phyloP scores from a whole-genome alignment of 352 stramenopile genomes.

The Pythium aphanidermatum region DNA sequence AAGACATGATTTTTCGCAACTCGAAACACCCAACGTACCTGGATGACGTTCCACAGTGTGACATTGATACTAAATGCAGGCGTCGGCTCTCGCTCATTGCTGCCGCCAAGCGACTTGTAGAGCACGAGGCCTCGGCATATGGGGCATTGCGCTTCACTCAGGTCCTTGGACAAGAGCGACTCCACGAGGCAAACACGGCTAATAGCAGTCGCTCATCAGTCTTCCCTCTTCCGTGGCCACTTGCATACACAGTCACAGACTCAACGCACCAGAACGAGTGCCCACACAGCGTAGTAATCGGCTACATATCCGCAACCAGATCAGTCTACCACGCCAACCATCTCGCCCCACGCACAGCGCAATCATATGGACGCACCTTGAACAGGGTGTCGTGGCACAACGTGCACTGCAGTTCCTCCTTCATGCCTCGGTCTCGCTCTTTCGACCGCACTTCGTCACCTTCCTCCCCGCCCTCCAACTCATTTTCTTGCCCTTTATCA shows the following conservation, averaged over 20 bases:
- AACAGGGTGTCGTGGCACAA: constrained; percentile 24
- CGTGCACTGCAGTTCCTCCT: constrained; percentile 24
- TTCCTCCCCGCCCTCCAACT: too few species aligned
- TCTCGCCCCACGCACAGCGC: not conserved
- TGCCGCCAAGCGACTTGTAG: not conserved
- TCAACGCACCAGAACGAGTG: constrained; percentile 20
- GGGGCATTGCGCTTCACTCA: constrained; percentile 20
- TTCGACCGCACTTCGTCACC: constrained; percentile 11
- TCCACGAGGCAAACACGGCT: constrained; percentile 21
- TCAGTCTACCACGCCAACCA: not conserved
- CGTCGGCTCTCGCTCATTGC: not conserved
- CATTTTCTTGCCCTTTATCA: too few species aligned
- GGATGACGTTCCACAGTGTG: constrained; percentile 63
- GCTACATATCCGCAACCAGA: constrained; percentile 1
- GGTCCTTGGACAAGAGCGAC: constrained; percentile 17
- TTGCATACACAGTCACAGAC: not conserved
- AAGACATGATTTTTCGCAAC: too few species aligned
- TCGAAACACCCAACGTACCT: constrained; percentile 31
- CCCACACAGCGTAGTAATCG: constrained; percentile 18
- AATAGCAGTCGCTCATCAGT: too few species aligned
- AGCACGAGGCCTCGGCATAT: constrained; percentile 21
- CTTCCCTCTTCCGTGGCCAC: too few species aligned
- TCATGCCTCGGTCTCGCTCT: too few species aligned
- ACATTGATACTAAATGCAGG: constrained; percentile 53
- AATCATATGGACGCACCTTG: constrained; percentile 10